phyloP scores from a whole-genome alignment of 441 rosid species.

The Adansonia gregorii region DNA sequence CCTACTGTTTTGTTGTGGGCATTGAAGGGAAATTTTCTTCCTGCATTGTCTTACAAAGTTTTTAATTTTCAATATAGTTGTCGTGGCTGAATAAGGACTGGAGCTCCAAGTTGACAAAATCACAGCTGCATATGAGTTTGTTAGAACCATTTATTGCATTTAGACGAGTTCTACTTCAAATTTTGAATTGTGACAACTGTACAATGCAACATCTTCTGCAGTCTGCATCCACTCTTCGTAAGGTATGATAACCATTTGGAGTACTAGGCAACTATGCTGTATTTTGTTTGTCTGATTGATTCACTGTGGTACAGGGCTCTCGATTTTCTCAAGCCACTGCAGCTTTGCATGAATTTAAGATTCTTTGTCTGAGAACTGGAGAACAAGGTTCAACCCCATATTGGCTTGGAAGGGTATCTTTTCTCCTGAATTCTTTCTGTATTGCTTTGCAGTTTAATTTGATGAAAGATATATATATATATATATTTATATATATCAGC shows the following conservation, averaged over 20 bases:
- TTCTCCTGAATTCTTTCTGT: neutral
- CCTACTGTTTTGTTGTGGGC: neutral
- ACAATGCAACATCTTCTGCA: conserved; percentile 82
- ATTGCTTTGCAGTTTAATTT: conserved; percentile 8
- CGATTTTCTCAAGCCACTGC: conserved; percentile 92
- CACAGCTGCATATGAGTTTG: conserved; percentile 91
- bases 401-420: conserved; percentile 89
- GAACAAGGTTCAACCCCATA: conserved; percentile 55
- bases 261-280: conserved; percentile 23
- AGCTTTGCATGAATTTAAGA: conserved; percentile 85
- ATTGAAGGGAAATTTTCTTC: conserved; percentile 10
- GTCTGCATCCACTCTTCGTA: conserved; percentile 89
- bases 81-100: conserved; percentile 78
- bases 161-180: conserved; percentile 85
- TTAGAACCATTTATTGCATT: conserved; percentile 95
- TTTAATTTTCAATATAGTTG: conserved; percentile 54
- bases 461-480: conserved; percentile 1
- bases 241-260: conserved; percentile 53
- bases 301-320: conserved; percentile 62
- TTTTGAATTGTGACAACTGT: conserved; percentile 68
- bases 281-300: conserved; percentile 30
- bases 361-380: conserved; percentile 52
- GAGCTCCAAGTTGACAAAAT: conserved; percentile 67
- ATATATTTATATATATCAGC: no score
- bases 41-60: conserved; percentile 26